Conservation (phyloP, 2,329 filamentous ascomycete genomes). For the Erysiphe pulchra region DNA sequence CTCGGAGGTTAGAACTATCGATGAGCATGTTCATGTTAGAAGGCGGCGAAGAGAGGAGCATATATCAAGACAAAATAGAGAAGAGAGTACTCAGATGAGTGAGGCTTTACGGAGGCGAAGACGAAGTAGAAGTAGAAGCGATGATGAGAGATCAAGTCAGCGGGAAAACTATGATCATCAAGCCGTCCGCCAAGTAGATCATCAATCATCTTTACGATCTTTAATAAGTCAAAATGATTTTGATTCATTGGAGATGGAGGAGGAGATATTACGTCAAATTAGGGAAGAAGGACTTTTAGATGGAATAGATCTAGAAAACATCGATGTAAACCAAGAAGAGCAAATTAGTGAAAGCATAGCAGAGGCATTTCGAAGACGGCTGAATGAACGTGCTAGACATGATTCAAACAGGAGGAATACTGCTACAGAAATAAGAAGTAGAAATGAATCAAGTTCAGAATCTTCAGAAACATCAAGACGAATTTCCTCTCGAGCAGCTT, state of each 20-base stretch:
- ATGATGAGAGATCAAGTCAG: slow-evolving; percentile 8
- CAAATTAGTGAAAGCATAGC: slow-evolving; percentile 78
- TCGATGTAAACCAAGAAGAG: slow-evolving; percentile 64
- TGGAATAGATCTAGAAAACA: slow-evolving; percentile 67
- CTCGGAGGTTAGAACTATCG: slow-evolving; percentile 7
- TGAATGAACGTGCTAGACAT: slow-evolving; percentile 31
- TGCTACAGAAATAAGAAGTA: slow-evolving; percentile 11
- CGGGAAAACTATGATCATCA: slow-evolving; percentile 9
- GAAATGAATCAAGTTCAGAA: slow-evolving; percentile 7
- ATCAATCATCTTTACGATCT: slow-evolving; percentile 71
- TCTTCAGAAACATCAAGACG: slow-evolving; percentile 10
- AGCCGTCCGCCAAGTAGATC: slow-evolving; percentile 39
- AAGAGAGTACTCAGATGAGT: slow-evolving; percentile 3
- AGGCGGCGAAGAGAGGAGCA: slow-evolving; percentile 13
- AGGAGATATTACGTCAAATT: slow-evolving; percentile 74
- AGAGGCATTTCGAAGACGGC: slow-evolving; percentile 58
- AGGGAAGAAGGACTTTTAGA: slow-evolving; percentile 69
- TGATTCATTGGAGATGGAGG: slow-evolving; percentile 54
- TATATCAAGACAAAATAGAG: slow-evolving; percentile 5
- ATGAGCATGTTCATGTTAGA: slow-evolving; percentile 10
- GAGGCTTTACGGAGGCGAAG: slow-evolving; percentile 7
- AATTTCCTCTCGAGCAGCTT: slow-evolving; percentile 4
- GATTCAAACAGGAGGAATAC: slow-evolving; percentile 20
- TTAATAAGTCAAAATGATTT: slow-evolving; percentile 59
- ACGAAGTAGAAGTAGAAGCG: slow-evolving; percentile 5